Base-by-base conservation (phyloP, 805 yeast genomes). In the Ogataea degrootiae region DNA sequence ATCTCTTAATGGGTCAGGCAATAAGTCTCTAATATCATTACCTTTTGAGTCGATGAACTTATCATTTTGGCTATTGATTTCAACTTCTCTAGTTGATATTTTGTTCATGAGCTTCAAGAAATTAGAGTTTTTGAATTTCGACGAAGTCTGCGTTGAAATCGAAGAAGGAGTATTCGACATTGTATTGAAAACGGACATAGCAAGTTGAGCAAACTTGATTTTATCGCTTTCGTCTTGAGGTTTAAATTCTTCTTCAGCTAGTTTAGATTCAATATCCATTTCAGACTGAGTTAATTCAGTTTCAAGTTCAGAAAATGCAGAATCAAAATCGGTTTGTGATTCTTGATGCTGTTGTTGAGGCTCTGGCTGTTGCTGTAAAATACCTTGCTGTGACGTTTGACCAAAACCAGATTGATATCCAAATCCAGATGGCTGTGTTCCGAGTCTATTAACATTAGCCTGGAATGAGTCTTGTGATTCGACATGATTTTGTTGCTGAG, bases 41-140 rank as follows among this genome's bases (percentile, higher is more conserved):
- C 76, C 75, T 6, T 65, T 54, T 4, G 60, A 40, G 42, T 67
- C 67, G 39, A 71, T 62, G 23, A 74, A 64, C 47, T 63, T 67
- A 46, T 69, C 67, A n/a, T 70, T 70, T 3, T 58, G 55, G 15
- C 56, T 50, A 41, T 61, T 61, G 6, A 74, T 53, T 46, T 70
- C 74, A 38, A 73, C 71, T 50, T 70, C 61, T 42, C 72, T 63
- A 14, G 59, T 60, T 16, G 73, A 64, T 8, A 74, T 70, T 50
- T 52, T 58, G 34, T 63, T 55, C 78, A 74, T 74, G 33, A 74
- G 56, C 46, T 70, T 69, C 46, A 74, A 54, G 45, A 74, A 74
- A 16, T 62, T 62, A 8, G 74, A 69, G 43, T 69, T 66, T 53
- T 66, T 62, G 52, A 73, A 72, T 51, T 73, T 73, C 26, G 48